Evolutionary conservation across 495 filamentous ascomycete genomes (phyloP).

Genomic region (Tetracladium marchalianum): DNA sequence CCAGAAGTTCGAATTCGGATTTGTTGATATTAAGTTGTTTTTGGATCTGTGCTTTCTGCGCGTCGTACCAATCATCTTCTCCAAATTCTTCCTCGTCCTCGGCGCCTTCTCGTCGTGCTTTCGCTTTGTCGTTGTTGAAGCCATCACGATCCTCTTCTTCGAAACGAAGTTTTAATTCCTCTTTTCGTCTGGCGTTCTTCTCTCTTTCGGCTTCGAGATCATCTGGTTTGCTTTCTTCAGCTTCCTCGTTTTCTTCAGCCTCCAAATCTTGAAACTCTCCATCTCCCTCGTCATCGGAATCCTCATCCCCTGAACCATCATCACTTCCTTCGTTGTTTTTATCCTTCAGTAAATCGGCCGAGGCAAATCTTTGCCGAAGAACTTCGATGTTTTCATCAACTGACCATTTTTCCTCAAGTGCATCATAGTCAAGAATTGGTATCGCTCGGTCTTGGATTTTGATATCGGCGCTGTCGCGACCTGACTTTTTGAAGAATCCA

Average conservation of each 20-base stretch:
- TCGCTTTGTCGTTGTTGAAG: constrained; percentile 74
- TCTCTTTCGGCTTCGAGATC: constrained; percentile 75
- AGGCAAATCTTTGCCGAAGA: constrained; percentile 64
- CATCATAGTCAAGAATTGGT: constrained; percentile 69
- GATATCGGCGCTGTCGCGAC: constrained; percentile 50
- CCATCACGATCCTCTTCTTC: constrained; percentile 96
- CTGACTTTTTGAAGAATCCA: constrained; percentile 81
- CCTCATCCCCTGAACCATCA: constrained; percentile 33
- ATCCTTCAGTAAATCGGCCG: constrained; percentile 45
- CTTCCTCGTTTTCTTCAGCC: constrained; percentile 83
- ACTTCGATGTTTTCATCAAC: constrained; percentile 65
- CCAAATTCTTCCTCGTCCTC: constrained; percentile 68
- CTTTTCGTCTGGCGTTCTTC: constrained; percentile 82
- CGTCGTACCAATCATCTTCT: constrained; percentile 97
- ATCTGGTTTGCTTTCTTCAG: constrained; percentile 32
- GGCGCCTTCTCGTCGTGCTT: constrained; percentile 50
- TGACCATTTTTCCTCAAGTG: constrained; percentile 77
- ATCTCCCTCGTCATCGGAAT: constrained; percentile 28
- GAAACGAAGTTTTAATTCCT: constrained; percentile 87
- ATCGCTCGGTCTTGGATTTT: constrained; percentile 63
- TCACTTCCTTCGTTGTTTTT: constrained; percentile 39
- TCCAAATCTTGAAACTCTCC: constrained; percentile 74
- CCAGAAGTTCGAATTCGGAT: constrained; percentile 76
- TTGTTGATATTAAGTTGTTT: constrained; percentile 94
- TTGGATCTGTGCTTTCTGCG: constrained; percentile 87